Percentiles rank a stretch among this genome's conserved stretches.
Evolutionary conservation across 441 rosid species (phyloP).

Genomic region (Pelargonium citronellum): DNA sequence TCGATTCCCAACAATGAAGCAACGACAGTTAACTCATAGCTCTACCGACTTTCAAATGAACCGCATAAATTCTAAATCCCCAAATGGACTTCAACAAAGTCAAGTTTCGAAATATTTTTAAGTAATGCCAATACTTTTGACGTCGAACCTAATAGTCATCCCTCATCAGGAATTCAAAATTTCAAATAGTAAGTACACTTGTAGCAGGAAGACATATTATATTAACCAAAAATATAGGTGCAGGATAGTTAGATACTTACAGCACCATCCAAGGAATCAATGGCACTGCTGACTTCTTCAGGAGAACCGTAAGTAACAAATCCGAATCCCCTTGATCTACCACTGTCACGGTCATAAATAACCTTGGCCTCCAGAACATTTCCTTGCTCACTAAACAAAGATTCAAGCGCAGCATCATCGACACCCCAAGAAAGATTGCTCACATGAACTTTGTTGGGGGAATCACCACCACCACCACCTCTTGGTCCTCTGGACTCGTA

Average conservation of each 20-base stretch:
- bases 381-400: constrained; percentile 72
- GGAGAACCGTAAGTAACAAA: constrained; percentile 77
- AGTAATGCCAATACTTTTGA: not conserved
- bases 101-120: not conserved
- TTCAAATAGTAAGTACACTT: not conserved
- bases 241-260: constrained; percentile 42
- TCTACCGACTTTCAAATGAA: no score
- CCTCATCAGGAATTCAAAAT: not conserved
- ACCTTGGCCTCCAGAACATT: constrained; percentile 87
- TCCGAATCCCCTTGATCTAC: constrained; percentile 95
- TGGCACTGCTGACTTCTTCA: constrained; percentile 67
- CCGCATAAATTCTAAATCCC: no score
- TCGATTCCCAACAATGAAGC: no score
- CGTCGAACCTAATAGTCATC: not conserved
- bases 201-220: not conserved
- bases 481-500: not conserved
- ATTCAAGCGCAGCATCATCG: constrained; percentile 75
- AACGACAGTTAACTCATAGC: no score
- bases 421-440: constrained; percentile 96
- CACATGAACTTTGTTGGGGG: constrained; percentile 60
- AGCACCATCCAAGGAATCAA: constrained; percentile 63
- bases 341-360: constrained; percentile 83
- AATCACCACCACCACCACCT: constrained; percentile 18
- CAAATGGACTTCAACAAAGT: not conserved
- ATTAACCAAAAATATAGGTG: not conserved